Evolutionary conservation across 179 eudicot species (phyloP), one percentile per base, ranked within the genome.

Genomic region (Silene noctiflora): DNA sequence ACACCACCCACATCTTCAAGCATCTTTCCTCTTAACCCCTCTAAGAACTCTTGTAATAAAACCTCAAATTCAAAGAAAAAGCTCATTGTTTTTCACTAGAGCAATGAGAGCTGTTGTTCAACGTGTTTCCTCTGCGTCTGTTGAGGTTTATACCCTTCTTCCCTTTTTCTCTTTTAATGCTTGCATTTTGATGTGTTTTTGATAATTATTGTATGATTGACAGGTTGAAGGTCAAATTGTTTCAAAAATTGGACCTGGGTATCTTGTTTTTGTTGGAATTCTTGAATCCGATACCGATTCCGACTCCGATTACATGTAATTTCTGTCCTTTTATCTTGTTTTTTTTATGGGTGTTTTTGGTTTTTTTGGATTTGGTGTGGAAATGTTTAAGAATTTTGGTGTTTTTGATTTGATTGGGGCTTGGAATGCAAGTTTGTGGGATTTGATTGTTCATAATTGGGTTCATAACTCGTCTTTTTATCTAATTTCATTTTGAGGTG

Each of bases 81-180:
- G 20, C 16, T 16, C 61, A 3, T 16, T 56, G 16, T 75, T 74
- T 14, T 3, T 67, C 33, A 65, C 75, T 46, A 79, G 68, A 86
- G 82, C 91, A 51, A 94, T 94, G 98, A 92, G 88, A 75, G 94
- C 96, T 71, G 87, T 94, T 21, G 90, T 94, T 65, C 98, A 94
- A 83, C 88, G 97, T 27, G 98, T 94, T 17, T 78, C 88, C 71
- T 89, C 98, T 21, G 98, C 98, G 48, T 90, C 89, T 67, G 96
- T 94, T 25, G 92, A 90, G 96, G 98, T 91, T 66, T 16, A 72
- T 35, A 35, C 42, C 42, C 42, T 35, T 53, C 21, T 19, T 61
- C 65, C 64, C 35, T 11, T 13, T 71, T 65, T 73, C 13, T 11
- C 4, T 44, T 24, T 14, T 21, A 1, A 8, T 13, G 27, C 6